Conservation (phyloP, 345 rosid species). For the Pistacia integerrima region DNA sequence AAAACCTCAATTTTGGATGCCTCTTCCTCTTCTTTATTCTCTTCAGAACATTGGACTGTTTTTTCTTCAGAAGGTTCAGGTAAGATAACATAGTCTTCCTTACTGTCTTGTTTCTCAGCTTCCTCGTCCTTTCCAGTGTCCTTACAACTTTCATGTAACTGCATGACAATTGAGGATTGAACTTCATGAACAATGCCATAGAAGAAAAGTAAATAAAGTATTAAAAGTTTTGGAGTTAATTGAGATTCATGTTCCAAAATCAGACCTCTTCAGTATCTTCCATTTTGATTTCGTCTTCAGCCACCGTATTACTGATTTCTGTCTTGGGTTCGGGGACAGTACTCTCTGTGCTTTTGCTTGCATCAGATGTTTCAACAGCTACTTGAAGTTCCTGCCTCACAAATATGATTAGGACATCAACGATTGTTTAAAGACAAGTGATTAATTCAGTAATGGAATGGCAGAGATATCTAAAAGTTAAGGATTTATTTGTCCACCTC, state of each 20-base stretch:
- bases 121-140: conserved; percentile 1
- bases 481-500: conserved; percentile 23
- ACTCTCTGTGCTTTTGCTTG: conserved; percentile 3
- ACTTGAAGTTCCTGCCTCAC: background rate
- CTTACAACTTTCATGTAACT: conserved; percentile 25
- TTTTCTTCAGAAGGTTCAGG: conserved; percentile 21
- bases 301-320: background rate
- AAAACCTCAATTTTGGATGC: conserved; percentile 26
- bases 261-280: conserved; percentile 34
- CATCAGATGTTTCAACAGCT: background rate
- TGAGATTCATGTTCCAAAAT: background rate
- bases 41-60: conserved; percentile 16
- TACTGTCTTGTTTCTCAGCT: conserved; percentile 3
- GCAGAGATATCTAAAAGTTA: background rate
- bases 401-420: background rate
- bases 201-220: background rate
- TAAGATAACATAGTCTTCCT: conserved; percentile 21
- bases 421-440: background rate
- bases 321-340: background rate
- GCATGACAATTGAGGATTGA: conserved; percentile 3
- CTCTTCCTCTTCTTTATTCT: background rate
- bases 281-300: conserved; percentile 22
- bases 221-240: background rate
- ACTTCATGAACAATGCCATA: background rate
- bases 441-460: background rate